Evolutionary conservation across 345 rosid species (phyloP), one percentile per base, ranked within the genome.

Genomic region (Lumnitzera racemosa): DNA sequence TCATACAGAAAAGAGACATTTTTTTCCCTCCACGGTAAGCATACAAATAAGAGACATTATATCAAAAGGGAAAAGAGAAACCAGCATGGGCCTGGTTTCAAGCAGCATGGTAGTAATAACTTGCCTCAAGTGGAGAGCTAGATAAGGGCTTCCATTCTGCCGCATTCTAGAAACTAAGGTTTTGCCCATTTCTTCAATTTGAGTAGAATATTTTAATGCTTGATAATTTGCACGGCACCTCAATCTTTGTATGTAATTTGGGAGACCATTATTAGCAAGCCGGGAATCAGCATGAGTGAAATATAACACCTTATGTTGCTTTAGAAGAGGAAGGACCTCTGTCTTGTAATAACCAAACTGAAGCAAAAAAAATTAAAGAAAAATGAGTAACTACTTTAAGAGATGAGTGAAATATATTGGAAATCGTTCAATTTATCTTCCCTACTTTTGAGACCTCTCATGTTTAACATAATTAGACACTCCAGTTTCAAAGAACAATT

Each of bases 221-320:
- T 61, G 78, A 53, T 89, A 92, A 72, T 87, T 92, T 53, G 77
- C 98, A 56, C 83, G 96, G 71, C 98, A 92, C 68, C 98, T 82
- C 67, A 92, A 80, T 79, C 80, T 87, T 71, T 92, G 98, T 61
- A 82, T 73, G 55, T 90, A 77, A 61, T 65, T 74, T 55, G 84
- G 56, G 70, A 92, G 72, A 55, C 60, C 86, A 47, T 89, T 92
- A 86, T 92, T 92, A 70, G 97, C 96, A 56, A 92, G 81, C 62
- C 98, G 85, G 59, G 98, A 87, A 78, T 87, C 98, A 47, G 97
- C 80, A 71, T 92, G 98, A 56, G 97, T 89, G 58, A 92, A 81
- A 74, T 85, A 89, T 65, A 92, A 71, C 74, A 89, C 88, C 69
- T 72, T 81, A 74, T 89, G 96, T 75, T 87, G 85, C 76, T 92